Conservation (phyloP, 495 filamentous ascomycete species). For the Physcia stellaris region DNA sequence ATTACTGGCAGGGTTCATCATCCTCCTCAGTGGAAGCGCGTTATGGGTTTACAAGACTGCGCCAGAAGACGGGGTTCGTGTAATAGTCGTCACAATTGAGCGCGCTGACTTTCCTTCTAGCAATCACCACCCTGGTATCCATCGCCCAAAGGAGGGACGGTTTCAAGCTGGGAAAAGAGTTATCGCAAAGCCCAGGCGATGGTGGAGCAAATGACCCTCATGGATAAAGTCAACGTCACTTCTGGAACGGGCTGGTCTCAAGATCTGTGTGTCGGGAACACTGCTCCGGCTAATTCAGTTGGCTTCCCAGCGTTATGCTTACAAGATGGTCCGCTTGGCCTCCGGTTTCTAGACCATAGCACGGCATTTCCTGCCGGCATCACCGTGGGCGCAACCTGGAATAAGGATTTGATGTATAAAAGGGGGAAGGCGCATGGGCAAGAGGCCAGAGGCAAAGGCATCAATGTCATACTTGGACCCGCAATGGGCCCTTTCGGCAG, state of each 20-base stretch:
- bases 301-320: slow-evolving; percentile 77
- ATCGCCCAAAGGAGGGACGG: slow-evolving; percentile 65
- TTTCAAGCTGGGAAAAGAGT: slow-evolving; percentile 55
- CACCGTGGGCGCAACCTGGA: slow-evolving; percentile 81
- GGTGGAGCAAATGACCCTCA: slow-evolving; percentile 69
- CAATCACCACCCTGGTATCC: slow-evolving; percentile 74
- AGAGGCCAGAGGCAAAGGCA: slow-evolving; percentile 56
- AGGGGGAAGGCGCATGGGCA: slow-evolving; percentile 53
- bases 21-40: slow-evolving; percentile 1
- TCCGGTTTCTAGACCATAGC: slow-evolving; percentile 62
- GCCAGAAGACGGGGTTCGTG: slow-evolving; percentile 10
- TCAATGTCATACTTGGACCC: slow-evolving; percentile 66
- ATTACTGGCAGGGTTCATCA: slow-evolving; percentile 5
- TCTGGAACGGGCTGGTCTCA: slow-evolving; percentile 87
- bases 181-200: slow-evolving; percentile 70
- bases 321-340: slow-evolving; percentile 79
- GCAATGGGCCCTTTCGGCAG: slow-evolving; percentile 67
- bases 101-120: not conserved
- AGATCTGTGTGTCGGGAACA: slow-evolving; percentile 86
- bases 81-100: not conserved
- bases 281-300: slow-evolving; percentile 52
- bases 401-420: slow-evolving; percentile 60
- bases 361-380: slow-evolving; percentile 77
- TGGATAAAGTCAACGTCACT: slow-evolving; percentile 91
- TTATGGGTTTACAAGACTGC: slow-evolving; percentile 4